These are phyloP conservation scores for Maudiozyma saulgeensis DNA, from an alignment of 805 yeast genomes.

Conservation along the genomic window DNA sequence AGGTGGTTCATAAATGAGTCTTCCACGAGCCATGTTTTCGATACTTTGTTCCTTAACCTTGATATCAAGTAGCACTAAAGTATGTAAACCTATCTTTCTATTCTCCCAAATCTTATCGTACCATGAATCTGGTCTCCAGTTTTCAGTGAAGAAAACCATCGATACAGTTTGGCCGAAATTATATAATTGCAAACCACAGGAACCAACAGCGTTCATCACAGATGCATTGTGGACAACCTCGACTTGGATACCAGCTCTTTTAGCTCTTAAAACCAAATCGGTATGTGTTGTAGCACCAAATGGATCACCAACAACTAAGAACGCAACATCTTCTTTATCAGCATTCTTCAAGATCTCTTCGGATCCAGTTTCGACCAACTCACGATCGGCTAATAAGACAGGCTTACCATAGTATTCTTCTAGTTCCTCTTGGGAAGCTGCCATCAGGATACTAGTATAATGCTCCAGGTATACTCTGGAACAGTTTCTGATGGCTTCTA, in stretches of 20 bases:
- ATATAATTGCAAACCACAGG: slow-evolving; percentile 91
- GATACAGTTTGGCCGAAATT: slow-evolving; percentile 97
- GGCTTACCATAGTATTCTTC: slow-evolving; percentile 81
- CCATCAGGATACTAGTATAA: slow-evolving; percentile 91
- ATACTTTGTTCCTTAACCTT: slow-evolving; percentile 95
- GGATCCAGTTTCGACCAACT: slow-evolving; percentile 82
- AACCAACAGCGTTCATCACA: slow-evolving; percentile 97
- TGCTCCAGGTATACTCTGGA: slow-evolving; percentile 91
- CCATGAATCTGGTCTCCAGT: slow-evolving; percentile 95
- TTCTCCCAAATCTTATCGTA: slow-evolving; percentile 84
- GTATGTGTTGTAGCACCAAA: slow-evolving; percentile 98
- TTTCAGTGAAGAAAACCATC: slow-evolving; percentile 87
- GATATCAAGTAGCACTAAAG: slow-evolving; percentile 78
- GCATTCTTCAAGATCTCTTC: slow-evolving; percentile 76
- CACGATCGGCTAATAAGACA: slow-evolving; percentile 86
- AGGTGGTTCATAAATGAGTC: slow-evolving; percentile 90
- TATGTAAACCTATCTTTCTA: slow-evolving; percentile 83
- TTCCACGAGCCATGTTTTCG: slow-evolving; percentile 88
- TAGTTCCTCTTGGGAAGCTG: slow-evolving; percentile 64
- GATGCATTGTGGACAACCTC: slow-evolving; percentile 91
- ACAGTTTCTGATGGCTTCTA: slow-evolving; percentile 74
- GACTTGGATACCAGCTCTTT: slow-evolving; percentile 68
- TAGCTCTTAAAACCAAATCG: slow-evolving; percentile 83
- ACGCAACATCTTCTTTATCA: slow-evolving; percentile 75
- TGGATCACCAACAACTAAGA: slow-evolving; percentile 93